Evolutionary conservation across 495 filamentous ascomycete species (phyloP).

Genomic region (Neurospora sp.): DNA sequence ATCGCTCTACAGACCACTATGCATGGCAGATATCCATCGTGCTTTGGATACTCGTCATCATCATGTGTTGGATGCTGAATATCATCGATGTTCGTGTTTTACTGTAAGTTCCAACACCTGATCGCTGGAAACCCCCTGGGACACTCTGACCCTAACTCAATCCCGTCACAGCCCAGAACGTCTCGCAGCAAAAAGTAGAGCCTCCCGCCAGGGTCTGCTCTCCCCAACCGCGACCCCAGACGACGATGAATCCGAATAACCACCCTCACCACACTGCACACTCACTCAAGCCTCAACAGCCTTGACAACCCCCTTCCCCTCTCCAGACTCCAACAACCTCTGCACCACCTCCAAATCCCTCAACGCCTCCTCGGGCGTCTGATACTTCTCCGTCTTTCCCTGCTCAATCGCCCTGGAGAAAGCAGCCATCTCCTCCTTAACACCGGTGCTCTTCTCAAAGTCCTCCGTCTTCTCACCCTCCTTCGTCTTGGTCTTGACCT

Average conservation of each 20-base stretch:
- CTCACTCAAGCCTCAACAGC: neutral
- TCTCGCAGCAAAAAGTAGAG: neutral
- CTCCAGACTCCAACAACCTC: conserved; percentile 51
- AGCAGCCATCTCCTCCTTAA: conserved; percentile 53
- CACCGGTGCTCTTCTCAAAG: conserved; percentile 44
- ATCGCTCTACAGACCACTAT: conserved; percentile 16
- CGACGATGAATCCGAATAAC: neutral
- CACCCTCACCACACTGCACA: neutral
- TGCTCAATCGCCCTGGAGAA: conserved; percentile 47
- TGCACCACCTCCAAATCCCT: conserved; percentile 60
- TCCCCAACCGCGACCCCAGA: neutral
- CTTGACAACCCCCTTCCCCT: conserved; percentile 33
- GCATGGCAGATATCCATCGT: conserved; percentile 31
- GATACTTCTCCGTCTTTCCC: conserved; percentile 36
- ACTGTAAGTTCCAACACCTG: neutral
- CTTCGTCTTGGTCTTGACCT: conserved; percentile 25
- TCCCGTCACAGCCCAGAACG: neutral
- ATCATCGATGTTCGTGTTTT: neutral
- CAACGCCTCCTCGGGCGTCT: conserved; percentile 56
- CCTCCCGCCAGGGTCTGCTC: neutral
- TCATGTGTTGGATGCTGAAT: conserved; percentile 18
- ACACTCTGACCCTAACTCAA: neutral
- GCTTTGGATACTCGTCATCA: conserved; percentile 23
- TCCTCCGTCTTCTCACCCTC: conserved; percentile 29
- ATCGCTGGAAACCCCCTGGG: neutral